A percentile compares a stretch with the other conserved stretches of the same genome.
These are phyloP conservation scores for Suhomyces sp. DNA, from an alignment of 805 yeast genomes.

Conservation along the genomic window DNA sequence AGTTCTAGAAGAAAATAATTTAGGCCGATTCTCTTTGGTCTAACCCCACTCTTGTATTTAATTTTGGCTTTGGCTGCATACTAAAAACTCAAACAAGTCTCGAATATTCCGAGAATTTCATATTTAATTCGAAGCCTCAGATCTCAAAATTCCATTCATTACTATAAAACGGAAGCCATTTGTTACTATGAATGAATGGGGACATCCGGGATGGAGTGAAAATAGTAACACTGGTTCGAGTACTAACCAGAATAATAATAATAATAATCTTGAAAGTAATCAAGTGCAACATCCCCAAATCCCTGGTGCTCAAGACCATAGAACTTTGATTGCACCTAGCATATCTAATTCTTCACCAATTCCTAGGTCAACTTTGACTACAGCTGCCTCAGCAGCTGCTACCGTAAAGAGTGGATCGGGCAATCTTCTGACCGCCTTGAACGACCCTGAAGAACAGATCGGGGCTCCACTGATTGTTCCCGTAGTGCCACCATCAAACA, in stretches of 20 bases:
- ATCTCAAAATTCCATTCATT: background rate
- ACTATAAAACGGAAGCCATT: background rate
- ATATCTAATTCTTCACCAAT: conserved; percentile 5
- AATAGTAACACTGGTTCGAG: conserved; percentile 1
- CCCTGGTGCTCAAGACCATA: background rate
- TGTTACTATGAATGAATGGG: conserved; percentile 6
- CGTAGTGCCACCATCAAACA: background rate
- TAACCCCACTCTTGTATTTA: background rate
- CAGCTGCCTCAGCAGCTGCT: conserved; percentile 4
- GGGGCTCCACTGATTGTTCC: background rate
- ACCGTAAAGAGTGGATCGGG: background rate
- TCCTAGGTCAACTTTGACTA: conserved; percentile 3
- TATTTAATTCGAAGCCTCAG: background rate
- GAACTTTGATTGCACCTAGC: conserved; percentile 1
- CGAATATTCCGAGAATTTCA: background rate
- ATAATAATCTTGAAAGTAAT: background rate
- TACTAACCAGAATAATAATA: background rate
- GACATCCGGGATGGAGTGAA: conserved; percentile 2
- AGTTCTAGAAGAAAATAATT: background rate
- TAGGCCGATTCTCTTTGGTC: background rate
- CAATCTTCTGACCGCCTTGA: background rate
- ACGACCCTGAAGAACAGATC: background rate
- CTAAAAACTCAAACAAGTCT: background rate
- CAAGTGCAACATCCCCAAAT: background rate
- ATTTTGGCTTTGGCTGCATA: background rate